Evolutionary conservation across 441 rosid genomes (phyloP), one percentile per base, ranked within the genome.

Genomic region (Eutrema salsugineum): DNA sequence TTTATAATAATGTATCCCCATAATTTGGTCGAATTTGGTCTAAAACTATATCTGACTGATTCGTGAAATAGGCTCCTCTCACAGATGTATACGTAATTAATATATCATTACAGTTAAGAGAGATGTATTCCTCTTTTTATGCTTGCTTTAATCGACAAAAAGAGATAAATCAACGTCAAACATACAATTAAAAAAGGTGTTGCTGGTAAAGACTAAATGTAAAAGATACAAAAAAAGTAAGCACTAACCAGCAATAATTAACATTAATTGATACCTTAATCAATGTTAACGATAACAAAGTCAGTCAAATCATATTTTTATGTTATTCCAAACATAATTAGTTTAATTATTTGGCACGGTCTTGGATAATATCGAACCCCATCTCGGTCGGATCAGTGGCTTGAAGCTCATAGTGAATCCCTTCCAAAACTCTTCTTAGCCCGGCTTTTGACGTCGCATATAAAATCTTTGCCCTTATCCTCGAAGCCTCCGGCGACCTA

Each of bases 351-450:
- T 86, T 86, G 40, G 97, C 98, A 57, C 87, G 78, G 66, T 86
- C 91, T 63, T 62, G 78, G 42, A 90, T 90, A 64, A 92, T 78
- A 80, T 92, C 96, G 56, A 92, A 86, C 8, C 93, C 97, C 97
- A 92, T 92, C 90, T 90, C 97, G 0, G 94, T 81, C 3, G 90
- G 88, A 78, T 92, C 97, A 3, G 97, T 92, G 44, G 97, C 97
- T 77, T 92, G 97, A 32, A 92, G 81, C 71, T 92, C 96, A 68
- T 92, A 92, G 68, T 86, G 92, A 78, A 92, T 82, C 19, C 97
- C 97, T 38, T 92, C 97, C 19, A 92, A 84, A 28, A 79, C 93
- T 73, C 94, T 86, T 67, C 95, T 87, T 64, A 93, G 68, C n/a
- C 95, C 95, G 54, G 62, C 88, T 48, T 93, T 93, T 1, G 98